Conservation (phyloP, 129 eudicot species). For the Helichrysum umbraculigerum region DNA sequence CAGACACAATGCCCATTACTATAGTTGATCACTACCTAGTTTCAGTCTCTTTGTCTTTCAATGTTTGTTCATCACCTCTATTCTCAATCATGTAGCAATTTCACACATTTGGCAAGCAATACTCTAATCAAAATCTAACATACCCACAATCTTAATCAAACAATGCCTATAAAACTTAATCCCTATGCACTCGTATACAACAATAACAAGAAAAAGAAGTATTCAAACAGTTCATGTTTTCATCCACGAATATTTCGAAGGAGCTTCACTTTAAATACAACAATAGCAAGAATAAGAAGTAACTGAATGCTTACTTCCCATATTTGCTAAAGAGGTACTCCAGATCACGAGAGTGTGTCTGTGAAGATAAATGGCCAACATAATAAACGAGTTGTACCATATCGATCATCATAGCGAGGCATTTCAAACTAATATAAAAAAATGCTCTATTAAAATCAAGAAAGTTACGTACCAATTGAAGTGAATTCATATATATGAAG, state of each 20-base stretch:
- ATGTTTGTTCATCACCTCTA: no score
- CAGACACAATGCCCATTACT: no score
- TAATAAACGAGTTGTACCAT: conserved; percentile 67
- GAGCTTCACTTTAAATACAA: not conserved
- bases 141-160: conserved; percentile 7
- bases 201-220: not conserved
- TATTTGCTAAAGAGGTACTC: conserved; percentile 72
- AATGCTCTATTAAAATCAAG: not conserved
- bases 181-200: not conserved
- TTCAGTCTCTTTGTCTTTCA: no score
- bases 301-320: conserved; percentile 49
- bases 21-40: no score
- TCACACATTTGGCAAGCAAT: conserved; percentile 1
- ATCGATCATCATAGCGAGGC: conserved; percentile 86
- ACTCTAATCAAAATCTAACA: not conserved
- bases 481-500: not conserved
- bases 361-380: conserved; percentile 74
- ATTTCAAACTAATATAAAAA: conserved; percentile 42
- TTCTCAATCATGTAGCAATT: no score
- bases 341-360: conserved; percentile 78
- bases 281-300: not conserved
- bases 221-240: conserved; percentile 5
- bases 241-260: conserved; percentile 2
- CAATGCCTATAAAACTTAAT: not conserved
- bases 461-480: not conserved